Evolutionary conservation across 768 basidiomycete genomes (phyloP).

Genomic region (Mycena latifolia): DNA sequence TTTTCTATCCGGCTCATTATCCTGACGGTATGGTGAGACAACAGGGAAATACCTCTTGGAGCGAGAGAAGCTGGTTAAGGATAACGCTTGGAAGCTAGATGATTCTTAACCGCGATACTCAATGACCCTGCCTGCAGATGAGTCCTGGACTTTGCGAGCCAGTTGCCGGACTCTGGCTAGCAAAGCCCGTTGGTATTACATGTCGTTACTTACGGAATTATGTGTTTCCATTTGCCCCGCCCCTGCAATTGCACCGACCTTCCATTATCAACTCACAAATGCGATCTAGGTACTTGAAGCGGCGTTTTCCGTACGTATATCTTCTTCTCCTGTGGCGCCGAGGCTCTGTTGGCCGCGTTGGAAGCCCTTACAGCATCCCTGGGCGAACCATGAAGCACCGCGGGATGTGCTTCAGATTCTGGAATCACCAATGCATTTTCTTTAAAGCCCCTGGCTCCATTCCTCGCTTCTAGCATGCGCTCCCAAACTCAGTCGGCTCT

Average conservation of each 20-base stretch:
- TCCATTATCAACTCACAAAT: not conserved
- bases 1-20: not conserved
- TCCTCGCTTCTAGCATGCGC: conserved; percentile 14
- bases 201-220: conserved; percentile 7
- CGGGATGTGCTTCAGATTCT: conserved; percentile 17
- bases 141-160: too few species aligned
- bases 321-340: conserved; percentile 22
- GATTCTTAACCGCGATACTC: conserved; percentile 6
- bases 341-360: conserved; percentile 19
- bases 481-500: not conserved
- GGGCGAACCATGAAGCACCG: conserved; percentile 2
- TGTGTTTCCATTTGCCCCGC: not conserved
- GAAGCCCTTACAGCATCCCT: not conserved
- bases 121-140: not conserved
- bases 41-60: conserved; percentile 87
- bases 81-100: conserved; percentile 78
- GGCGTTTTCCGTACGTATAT: conserved; percentile 21
- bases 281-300: not conserved
- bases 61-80: conserved; percentile 83
- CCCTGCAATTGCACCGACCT: not conserved
- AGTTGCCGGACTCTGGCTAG: too few species aligned
- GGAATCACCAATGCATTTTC: conserved; percentile 2
- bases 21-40: not conserved
- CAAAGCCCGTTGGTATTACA: conserved; percentile 16
- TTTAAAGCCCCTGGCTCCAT: not conserved